Evolutionary conservation across 1,284 basidiomycete species (phyloP).

Genomic region (Phaffia rhodozyma): DNA sequence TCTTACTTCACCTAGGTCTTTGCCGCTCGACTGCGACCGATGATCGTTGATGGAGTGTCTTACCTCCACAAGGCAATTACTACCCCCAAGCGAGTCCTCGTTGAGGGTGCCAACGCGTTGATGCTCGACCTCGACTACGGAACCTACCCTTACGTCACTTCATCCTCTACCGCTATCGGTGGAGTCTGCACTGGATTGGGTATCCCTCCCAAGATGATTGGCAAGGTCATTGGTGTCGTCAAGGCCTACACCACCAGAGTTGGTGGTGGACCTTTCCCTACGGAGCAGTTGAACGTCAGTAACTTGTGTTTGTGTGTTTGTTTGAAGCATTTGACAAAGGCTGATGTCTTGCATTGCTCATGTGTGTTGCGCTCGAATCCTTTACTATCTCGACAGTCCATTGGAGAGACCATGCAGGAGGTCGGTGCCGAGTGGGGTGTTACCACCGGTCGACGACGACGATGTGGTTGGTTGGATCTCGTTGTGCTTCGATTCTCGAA

Average conservation of each 20-base stretch:
- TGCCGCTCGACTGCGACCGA: constrained; percentile 73
- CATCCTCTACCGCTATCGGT: constrained; percentile 81
- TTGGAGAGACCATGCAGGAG: constrained; percentile 82
- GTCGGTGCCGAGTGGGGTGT: constrained; percentile 84
- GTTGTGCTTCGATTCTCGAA: constrained; percentile 88
- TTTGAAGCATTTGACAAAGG: not conserved
- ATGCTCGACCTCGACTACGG: constrained; percentile 98
- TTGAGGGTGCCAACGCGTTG: constrained; percentile 94
- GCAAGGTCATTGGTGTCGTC: constrained; percentile 77
- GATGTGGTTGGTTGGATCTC: constrained; percentile 95
- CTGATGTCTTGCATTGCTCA: not conserved
- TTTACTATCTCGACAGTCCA: constrained; percentile 40
- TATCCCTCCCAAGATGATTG: constrained; percentile 78
- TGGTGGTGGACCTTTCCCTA: constrained; percentile 93
- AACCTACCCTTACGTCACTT: constrained; percentile 95
- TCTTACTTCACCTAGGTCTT: constrained; percentile 44
- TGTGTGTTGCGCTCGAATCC: not conserved
- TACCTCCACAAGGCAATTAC: constrained; percentile 73
- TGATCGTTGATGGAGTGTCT: constrained; percentile 74
- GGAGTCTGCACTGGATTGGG: constrained; percentile 92
- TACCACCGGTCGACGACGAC: constrained; percentile 80
- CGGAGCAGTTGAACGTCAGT: constrained; percentile 78
- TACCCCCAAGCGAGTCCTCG: constrained; percentile 66
- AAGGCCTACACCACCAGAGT: constrained; percentile 98
- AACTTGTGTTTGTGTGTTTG: not conserved